A percentile compares a stretch with the other conserved stretches of the same genome.
Evolutionary conservation across 441 rosid species (phyloP).

Genomic region (Pelargonium australe): DNA sequence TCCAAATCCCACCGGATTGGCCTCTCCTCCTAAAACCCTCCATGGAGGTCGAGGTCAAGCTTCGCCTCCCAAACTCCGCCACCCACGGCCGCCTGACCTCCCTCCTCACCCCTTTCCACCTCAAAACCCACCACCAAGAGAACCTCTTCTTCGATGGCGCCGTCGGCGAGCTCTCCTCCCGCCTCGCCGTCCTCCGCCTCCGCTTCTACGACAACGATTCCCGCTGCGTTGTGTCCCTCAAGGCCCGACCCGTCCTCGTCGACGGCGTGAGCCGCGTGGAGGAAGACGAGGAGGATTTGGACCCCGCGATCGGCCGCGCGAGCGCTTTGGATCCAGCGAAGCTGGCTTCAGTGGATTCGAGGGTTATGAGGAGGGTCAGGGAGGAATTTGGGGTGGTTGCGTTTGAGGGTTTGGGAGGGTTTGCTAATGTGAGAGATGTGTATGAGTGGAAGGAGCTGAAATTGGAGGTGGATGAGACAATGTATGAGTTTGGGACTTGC

Average conservation of each 20-base stretch:
- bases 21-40: background rate
- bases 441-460: slow-evolving; percentile 22
- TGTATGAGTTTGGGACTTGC: slow-evolving; percentile 7
- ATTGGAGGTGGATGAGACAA: slow-evolving; percentile 17
- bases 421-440: slow-evolving; percentile 23
- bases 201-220: slow-evolving; percentile 45
- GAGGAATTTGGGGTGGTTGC: background rate
- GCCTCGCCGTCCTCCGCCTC: slow-evolving; percentile 58
- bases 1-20: background rate
- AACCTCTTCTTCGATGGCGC: slow-evolving; percentile 66
- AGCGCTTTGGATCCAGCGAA: background rate
- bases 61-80: slow-evolving; percentile 41
- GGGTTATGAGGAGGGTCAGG: background rate
- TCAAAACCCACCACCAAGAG: slow-evolving; percentile 53
- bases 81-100: slow-evolving; percentile 40
- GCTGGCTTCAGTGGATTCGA: background rate
- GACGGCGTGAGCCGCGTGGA: slow-evolving; percentile 76
- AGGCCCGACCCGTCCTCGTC: slow-evolving; percentile 45
- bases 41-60: slow-evolving; percentile 82
- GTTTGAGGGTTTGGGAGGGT: slow-evolving; percentile 22
- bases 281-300: slow-evolving; percentile 75
- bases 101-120: slow-evolving; percentile 45
- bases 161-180: slow-evolving; percentile 40
- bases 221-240: slow-evolving; percentile 55
- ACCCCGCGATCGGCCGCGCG: slow-evolving; percentile 27